Base-by-base conservation (phyloP, 1,139 yeast genomes). In the Scheffersomyces lignicola region DNA sequence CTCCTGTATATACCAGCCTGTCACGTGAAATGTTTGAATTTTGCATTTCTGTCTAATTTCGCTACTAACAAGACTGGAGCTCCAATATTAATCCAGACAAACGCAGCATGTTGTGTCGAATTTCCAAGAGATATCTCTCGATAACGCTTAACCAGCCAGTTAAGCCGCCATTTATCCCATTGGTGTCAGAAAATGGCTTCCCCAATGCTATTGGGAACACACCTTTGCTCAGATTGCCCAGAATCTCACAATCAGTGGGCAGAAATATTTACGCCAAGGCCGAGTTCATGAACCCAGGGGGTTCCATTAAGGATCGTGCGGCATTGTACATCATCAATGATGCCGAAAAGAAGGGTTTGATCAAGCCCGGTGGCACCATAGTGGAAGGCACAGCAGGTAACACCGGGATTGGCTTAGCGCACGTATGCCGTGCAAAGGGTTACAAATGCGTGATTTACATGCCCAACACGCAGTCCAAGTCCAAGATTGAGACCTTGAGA, bases 251-350 rank as follows among this genome's bases (percentile, higher is more conserved):
- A 23, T 73, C 74, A 44, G 60, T 81, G 13, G 88, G 88, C 8
- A 68, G 95, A 48, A 84, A 88, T 51, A 79, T 88, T 47, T 87
- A 78, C 54, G 96, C 87, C 34, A 88, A 88, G 57, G 95, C 95
- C 10, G 97, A 88, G 62, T 85, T 80, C 64, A 84, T 85, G 83
- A 88, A 89, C 61, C 97, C 97, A 2, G 96, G 96, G 32, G 97
- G 96, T 1, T 83, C 95, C 5, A 89, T 89, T 41, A 88, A 88
- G 56, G 97, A 88, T 57, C 73, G 97, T 40, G 96, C 96, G 6
- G 96, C 96, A 0, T 65, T 84, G 32, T 87, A 69, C 51, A 73
- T 89, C 38, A 69, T 88, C 39, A 73, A 83, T 50, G 90, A 84
- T 48, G 96, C 96, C 18, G 96, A 89, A 56, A 58, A 62, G 30